These are phyloP conservation scores for Venturia aucupariae DNA, from an alignment of 2,329 filamentous ascomycete species.

Conservation along the genomic window DNA sequence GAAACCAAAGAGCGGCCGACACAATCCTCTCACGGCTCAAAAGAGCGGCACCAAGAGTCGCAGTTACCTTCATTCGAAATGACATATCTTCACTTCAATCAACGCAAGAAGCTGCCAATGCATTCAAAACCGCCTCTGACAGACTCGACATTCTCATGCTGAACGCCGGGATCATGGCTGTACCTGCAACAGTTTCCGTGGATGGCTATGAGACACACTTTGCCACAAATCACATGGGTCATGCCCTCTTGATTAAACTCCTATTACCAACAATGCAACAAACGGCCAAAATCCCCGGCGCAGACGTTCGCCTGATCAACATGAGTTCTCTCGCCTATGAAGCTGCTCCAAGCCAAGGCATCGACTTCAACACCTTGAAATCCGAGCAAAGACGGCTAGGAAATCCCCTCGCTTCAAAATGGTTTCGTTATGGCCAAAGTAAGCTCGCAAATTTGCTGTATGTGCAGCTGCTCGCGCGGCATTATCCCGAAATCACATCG, in stretches of 20 bases:
- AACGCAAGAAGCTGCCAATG: conserved; percentile 30
- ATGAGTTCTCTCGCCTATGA: conserved; percentile 27
- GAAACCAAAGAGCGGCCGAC: neutral
- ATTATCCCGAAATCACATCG: conserved; percentile 36
- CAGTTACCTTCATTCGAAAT: conserved; percentile 28
- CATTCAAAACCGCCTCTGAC: conserved; percentile 28
- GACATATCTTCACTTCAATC: conserved; percentile 35
- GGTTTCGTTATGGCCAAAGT: conserved; percentile 36
- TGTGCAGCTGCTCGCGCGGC: conserved; percentile 31
- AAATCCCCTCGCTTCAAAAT: neutral
- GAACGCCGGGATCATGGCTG: conserved; percentile 38
- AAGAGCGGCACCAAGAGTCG: conserved; percentile 28
- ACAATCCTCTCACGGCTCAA: conserved; percentile 29
- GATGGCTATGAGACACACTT: conserved; percentile 44
- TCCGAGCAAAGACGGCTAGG: neutral
- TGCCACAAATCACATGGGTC: conserved; percentile 44
- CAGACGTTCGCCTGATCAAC: conserved; percentile 39
- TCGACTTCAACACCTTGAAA: conserved; percentile 26
- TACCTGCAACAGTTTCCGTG: conserved; percentile 26
- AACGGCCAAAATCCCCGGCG: conserved; percentile 27
- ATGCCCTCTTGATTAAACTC: conserved; percentile 38
- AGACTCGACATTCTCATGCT: conserved; percentile 39
- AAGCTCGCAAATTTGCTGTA: conserved; percentile 45
- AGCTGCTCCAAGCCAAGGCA: conserved; percentile 24
- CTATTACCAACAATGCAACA: conserved; percentile 34